Conservation (phyloP, 441 rosid species). For the Arabidopsis lyrata region DNA sequence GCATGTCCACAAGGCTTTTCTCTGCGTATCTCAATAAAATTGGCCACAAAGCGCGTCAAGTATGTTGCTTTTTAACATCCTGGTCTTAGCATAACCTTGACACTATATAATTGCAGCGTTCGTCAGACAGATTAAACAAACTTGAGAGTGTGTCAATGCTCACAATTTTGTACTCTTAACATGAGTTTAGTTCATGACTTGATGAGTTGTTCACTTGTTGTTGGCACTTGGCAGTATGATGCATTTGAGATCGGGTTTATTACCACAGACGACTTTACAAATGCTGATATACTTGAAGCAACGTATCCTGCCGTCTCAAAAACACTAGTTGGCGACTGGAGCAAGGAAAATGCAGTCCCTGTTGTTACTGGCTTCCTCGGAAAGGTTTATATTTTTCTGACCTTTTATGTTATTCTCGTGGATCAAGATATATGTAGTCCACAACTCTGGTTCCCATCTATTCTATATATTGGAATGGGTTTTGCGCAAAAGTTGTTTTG, state of each 20-base stretch:
- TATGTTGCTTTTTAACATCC: conserved; percentile 46
- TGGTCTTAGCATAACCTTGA: conserved; percentile 7
- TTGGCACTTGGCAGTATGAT: conserved; percentile 71
- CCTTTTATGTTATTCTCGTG: neutral
- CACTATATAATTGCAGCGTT: neutral
- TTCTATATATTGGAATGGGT: neutral
- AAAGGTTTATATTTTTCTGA: conserved; percentile 56
- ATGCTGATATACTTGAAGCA: conserved; percentile 95
- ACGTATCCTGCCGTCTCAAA: conserved; percentile 92
- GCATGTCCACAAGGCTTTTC: conserved; percentile 96
- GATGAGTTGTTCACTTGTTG: conserved; percentile 17
- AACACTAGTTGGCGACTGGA: conserved; percentile 79
- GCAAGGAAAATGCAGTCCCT: conserved; percentile 81
- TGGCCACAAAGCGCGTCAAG: conserved; percentile 88
- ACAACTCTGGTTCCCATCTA: neutral
- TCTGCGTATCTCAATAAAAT: conserved; percentile 86
- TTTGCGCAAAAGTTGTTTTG: conserved; percentile 7
- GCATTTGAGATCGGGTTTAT: conserved; percentile 90
- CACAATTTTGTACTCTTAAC: neutral
- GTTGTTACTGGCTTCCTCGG: conserved; percentile 96
- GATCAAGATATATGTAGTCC: neutral
- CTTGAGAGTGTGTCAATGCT: conserved; percentile 2
- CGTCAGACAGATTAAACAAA: neutral
- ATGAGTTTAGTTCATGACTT: conserved; percentile 15
- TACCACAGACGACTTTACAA: conserved; percentile 95